Evolutionary conservation across 2,329 filamentous ascomycete species (phyloP).

Genomic region (Cladorrhinum sp.): DNA sequence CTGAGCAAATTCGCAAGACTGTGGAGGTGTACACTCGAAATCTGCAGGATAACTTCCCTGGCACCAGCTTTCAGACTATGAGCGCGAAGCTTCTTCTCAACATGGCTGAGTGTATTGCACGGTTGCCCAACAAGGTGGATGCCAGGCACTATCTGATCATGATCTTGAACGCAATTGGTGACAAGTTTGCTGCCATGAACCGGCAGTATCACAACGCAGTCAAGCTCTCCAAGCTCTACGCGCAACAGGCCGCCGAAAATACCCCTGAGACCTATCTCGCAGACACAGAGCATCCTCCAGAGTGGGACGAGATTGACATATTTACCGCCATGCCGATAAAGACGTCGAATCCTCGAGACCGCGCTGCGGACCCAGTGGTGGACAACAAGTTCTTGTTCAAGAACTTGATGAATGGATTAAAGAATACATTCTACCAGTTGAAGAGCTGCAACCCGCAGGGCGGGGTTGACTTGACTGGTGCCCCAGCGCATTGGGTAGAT

Average conservation of each 20-base stretch:
- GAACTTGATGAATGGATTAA: conserved; percentile 91
- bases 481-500: conserved; percentile 88
- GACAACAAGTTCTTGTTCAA: conserved; percentile 99
- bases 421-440: conserved; percentile 94
- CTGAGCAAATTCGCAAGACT: conserved; percentile 90
- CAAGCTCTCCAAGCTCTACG: conserved; percentile 79
- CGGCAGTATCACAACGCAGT: conserved; percentile 91
- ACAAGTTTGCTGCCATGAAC: conserved; percentile 99
- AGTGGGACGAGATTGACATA: conserved; percentile 98
- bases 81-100: conserved; percentile 95
- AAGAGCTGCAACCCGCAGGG: conserved; percentile 79
- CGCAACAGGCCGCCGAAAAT: conserved; percentile 62
- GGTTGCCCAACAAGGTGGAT: conserved; percentile 87
- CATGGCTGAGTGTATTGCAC: conserved; percentile 97
- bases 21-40: conserved; percentile 98
- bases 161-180: conserved; percentile 95
- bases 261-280: conserved; percentile 77
- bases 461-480: conserved; percentile 71
- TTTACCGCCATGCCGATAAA: conserved; percentile 96
- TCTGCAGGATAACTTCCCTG: conserved; percentile 90
- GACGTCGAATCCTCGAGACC: conserved; percentile 84
- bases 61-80: conserved; percentile 99
- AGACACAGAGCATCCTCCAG: conserved; percentile 74
- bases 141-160: conserved; percentile 94
- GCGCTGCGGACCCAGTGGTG: conserved; percentile 82